Base-by-base conservation (phyloP, 345 rosid genomes). In the Cardiospermum halicacabum region DNA sequence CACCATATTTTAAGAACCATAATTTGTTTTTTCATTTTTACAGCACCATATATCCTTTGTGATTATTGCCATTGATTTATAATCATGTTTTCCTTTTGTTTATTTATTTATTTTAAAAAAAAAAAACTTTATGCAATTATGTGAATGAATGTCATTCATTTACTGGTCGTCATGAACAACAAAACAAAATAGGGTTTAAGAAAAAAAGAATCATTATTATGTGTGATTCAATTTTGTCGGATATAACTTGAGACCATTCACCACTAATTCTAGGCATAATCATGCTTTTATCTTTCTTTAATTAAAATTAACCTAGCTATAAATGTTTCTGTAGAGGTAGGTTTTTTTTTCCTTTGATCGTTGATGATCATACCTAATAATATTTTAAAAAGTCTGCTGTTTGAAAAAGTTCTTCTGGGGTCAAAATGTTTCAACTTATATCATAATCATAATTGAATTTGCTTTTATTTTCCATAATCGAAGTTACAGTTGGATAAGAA, bases 1-100 rank as follows among this genome's bases (percentile, higher is more conserved):
- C 88, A 88, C 70, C 68, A 69, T 61, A 77, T 74, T 81, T 71
- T 45, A 26, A 71, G 73, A 70, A 78, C 75, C 86, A 86, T 88
- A 76, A 88, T 85, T 81, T 75, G 69, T 78, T 65, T 75, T 76
- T 65, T 60, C 78, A 30, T 78, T 65, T 75, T 76, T 65, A 64
- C 78, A 30, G 62, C 68, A 66, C 53, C 64, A 71, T n/a, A n/a
- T n/a, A n/a, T 64, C 49, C 60, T 53, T 43, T 51, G 69, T 72
- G 60, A 83, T 79, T 78, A 69, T 64, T 68, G 75, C 62, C 75
- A 73, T 70, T 78, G 69, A 81, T 88, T 80, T 71, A 67, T 69
- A 74, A 82, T 83, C 82, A 85, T 83, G 81, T 58, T 71, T 48
- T 56, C 28, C 22, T 26, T 5, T 2, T 61, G 69, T 67, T 60